Conservation (phyloP, 2,329 filamentous ascomycete species). For the Fusarium sp. region DNA sequence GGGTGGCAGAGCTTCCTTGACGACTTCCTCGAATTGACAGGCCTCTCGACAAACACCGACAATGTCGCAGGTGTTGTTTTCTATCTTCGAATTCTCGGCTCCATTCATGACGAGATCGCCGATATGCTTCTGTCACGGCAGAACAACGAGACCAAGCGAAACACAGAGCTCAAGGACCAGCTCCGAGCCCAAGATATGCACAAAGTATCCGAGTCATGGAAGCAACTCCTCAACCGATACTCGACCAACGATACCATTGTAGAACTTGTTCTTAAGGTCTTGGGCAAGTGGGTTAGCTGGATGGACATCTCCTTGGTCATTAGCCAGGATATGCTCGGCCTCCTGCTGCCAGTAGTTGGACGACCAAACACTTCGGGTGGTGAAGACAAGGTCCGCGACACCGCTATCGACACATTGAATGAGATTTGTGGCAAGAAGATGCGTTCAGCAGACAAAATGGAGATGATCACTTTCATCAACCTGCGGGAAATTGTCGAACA, state of each 20-base stretch:
- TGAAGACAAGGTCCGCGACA: constrained; percentile 87
- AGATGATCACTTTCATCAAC: constrained; percentile 93
- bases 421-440: constrained; percentile 99
- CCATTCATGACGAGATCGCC: constrained; percentile 97
- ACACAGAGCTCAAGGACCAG: constrained; percentile 91
- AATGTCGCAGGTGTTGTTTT: constrained; percentile 85
- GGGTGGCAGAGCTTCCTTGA: constrained; percentile 94
- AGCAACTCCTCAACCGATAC: constrained; percentile 88
- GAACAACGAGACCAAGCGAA: constrained; percentile 84
- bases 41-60: constrained; percentile 73
- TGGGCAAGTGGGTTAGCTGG: constrained; percentile 99
- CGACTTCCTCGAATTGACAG: constrained; percentile 86
- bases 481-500: constrained; percentile 87
- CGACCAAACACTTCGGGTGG: constrained; percentile 73
- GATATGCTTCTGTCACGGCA: constrained; percentile 89
- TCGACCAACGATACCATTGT: constrained; percentile 79
- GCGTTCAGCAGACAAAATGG: constrained; percentile 92
- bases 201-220: constrained; percentile 92
- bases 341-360: constrained; percentile 90
- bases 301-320: constrained; percentile 96
- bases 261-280: constrained; percentile 90
- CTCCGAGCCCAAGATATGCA: constrained; percentile 88
- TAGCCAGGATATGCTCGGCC: constrained; percentile 87
- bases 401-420: constrained; percentile 93
- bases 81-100: constrained; percentile 89